Evolutionary conservation across 116 monocot species (phyloP), one percentile per base, ranked within the genome.

Genomic region (Dioscorea cayenensis): DNA sequence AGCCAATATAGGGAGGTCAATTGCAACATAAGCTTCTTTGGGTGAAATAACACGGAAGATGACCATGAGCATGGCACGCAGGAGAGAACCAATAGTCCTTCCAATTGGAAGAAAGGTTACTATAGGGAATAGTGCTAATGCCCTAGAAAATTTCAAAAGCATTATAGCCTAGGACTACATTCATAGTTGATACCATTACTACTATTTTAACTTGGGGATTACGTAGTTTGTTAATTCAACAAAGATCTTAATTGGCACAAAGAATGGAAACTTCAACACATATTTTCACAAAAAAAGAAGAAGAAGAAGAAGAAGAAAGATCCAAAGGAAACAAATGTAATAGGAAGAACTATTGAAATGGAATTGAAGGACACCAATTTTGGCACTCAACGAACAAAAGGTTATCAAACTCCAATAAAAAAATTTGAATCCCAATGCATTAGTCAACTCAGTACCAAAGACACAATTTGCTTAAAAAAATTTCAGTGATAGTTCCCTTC

Each of bases 1-100:
- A n/a, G n/a, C n/a, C n/a, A n/a, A n/a, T n/a, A n/a, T n/a, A 6
- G 88, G 94, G 67, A 94, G 94, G 76, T 94, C 84, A 17, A 94
- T 82, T 29, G 91, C 88, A 1, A 81, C 79, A 36, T 86, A 90
- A 16, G 94, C 94, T 48, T 94, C 77, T 6, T 86, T 84, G 11
- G 94, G 88, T 14, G 90, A 74, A 9, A 90, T 77, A 19, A 94
- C 90, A 11, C 73, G 75, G 60, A 90, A 86, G 16, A 90, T 14
- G 14, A 94, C 94, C 94, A 94, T 90, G 27, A 94, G 84, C 82
- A 86, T 80, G 20, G 84, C 91, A 1, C 88, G 82, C 0, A 94
- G 75, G 60, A 94, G 90, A 28, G 94, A 88, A 1, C 90, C 94
- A 0, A 91, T 91, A 0, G 94, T 94, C 60, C 94, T 72, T 49